Evolutionary conservation across 768 basidiomycete genomes (phyloP).

Genomic region (Lentinula edodes): DNA sequence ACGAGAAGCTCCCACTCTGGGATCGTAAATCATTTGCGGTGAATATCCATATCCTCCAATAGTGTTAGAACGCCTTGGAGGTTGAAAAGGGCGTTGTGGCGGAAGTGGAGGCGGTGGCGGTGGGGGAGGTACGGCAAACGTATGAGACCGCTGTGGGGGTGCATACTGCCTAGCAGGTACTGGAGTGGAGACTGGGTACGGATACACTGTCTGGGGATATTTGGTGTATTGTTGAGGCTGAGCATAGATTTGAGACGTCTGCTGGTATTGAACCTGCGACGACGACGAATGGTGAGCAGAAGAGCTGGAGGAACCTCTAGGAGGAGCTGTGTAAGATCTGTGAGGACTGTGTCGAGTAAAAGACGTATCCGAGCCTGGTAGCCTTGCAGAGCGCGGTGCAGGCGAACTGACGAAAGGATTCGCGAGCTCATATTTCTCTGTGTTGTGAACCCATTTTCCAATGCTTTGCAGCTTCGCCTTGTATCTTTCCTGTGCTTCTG

Average conservation of each 20-base stretch:
- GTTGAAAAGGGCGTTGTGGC: background rate
- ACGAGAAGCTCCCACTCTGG: background rate
- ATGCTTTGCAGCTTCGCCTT: slow-evolving; percentile 29
- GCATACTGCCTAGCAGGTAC: background rate
- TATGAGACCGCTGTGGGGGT: slow-evolving; percentile 4
- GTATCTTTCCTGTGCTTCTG: slow-evolving; percentile 31
- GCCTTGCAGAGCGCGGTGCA: background rate
- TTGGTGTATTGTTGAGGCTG: background rate
- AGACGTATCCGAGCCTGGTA: background rate
- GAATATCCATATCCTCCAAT: background rate
- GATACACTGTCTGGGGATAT: background rate
- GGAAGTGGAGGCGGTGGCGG: background rate
- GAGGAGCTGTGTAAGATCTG: slow-evolving; percentile 1
- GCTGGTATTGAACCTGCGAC: background rate
- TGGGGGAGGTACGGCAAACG: background rate
- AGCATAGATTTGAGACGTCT: background rate
- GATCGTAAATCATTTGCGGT: background rate
- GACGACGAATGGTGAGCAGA: background rate
- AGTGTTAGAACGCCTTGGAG: background rate
- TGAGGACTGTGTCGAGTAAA: background rate
- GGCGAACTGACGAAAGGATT: slow-evolving; percentile 1
- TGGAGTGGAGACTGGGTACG: background rate
- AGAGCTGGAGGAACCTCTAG: background rate
- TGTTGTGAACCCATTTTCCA: slow-evolving; percentile 30
- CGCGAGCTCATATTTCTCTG: slow-evolving; percentile 7